Base-by-base conservation (phyloP, 148 eudicot genomes). In the Oxyria digyna region DNA sequence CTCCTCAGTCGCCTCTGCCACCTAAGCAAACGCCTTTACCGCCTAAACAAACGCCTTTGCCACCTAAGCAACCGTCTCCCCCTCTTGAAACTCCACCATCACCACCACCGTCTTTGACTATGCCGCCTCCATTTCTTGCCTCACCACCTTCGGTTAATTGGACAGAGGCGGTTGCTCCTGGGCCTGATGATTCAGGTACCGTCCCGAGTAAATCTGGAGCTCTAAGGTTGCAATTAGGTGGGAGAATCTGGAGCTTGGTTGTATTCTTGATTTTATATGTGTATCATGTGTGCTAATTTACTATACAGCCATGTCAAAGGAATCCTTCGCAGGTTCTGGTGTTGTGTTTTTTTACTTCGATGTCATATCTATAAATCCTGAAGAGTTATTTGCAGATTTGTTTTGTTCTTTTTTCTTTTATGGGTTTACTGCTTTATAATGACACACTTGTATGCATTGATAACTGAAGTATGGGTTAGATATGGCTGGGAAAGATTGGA, bases 1-100 rank as follows among this genome's bases (percentile, higher is more conserved):
- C 62, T 10, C 54, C 72, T 15, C 42, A 24, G 8, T 40, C 75
- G 13, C 52, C 54, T 10, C 38, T 71, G 11, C 67, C 75, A 18
- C 26, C 62, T 52, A 26, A 52, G 62, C 62, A 52, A 10, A 31
- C 62, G 23, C 29, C 62, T 52, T 15, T 69, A 8, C 67, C 75
- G 7, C 26, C 62, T 52, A 26, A 52, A 31, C 62, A 52, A 23
- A 31, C 62, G 23, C 29, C 62, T 52, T 10, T 11, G 27, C 29
- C 62, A 9, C 62, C 62, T 52, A 3, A 10, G 14, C 31, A 52
- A 52, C 63, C 33, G 3, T 45, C 49, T 27, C 65, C 65, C 31
- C 38, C 65, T 59, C 37, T 29, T 57, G 62, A 54, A 54, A 2
- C 64, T 59, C 38, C 41, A 38, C 38, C 65, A 12, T 20, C 65